Evolutionary conservation across 31 red algal species (phyloP).

Genomic region (Odonthalia washingtoniensis): DNA sequence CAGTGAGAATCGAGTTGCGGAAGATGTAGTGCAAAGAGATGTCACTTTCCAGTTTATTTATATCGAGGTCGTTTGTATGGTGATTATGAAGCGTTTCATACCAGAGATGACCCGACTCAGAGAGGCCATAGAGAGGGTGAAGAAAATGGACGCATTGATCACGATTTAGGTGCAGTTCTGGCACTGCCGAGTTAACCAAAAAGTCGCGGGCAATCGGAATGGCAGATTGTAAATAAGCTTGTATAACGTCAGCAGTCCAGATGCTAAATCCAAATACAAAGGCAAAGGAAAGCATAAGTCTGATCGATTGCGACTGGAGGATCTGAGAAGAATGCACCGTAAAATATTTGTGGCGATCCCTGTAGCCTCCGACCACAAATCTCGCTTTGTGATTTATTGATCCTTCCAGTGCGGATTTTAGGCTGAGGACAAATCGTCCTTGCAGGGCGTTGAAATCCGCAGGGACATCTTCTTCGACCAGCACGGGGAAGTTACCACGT

Average conservation of each 20-base stretch:
- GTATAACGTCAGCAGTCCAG: conserved; percentile 31
- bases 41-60: conserved; percentile 8
- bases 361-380: conserved; percentile 43
- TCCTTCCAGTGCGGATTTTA: conserved; percentile 22
- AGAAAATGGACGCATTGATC: conserved; percentile 24
- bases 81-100: too few relatives aligned
- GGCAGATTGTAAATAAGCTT: neutral
- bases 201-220: conserved; percentile 15
- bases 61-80: neutral
- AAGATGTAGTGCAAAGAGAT: neutral
- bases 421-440: conserved; percentile 23
- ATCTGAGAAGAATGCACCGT: too few relatives aligned
- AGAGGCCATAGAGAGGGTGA: conserved; percentile 19
- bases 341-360: conserved; percentile 24
- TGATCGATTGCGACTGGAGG: conserved; percentile 24
- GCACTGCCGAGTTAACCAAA: conserved; percentile 9
- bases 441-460: neutral
- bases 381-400: conserved; percentile 20
- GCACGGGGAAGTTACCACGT: conserved; percentile 12
- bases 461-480: conserved; percentile 26
- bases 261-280: neutral
- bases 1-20: neutral
- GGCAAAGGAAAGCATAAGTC: conserved; percentile 5
- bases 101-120: too few relatives aligned
- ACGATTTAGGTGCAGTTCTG: conserved; percentile 35